Evolutionary conservation across 1,139 yeast species (phyloP).

Genomic region (Candida sanyaensis): DNA sequence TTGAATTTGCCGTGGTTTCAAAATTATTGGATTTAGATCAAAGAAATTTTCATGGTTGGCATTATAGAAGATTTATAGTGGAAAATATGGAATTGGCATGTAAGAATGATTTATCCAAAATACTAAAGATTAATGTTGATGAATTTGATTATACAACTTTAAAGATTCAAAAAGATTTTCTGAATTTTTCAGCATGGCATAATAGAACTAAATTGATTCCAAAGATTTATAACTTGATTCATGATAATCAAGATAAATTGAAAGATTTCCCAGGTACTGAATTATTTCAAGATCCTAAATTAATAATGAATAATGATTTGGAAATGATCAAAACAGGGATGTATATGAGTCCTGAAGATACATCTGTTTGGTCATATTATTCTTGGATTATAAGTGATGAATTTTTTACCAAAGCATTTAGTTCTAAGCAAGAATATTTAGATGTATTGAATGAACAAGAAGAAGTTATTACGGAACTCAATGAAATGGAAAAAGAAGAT

Average conservation of each 20-base stretch:
- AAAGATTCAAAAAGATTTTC: slow-evolving; percentile 79
- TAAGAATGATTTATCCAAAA: slow-evolving; percentile 14
- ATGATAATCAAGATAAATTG: slow-evolving; percentile 21
- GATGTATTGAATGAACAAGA: slow-evolving; percentile 42
- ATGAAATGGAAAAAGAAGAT: slow-evolving; percentile 60
- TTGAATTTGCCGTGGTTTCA: slow-evolving; percentile 68
- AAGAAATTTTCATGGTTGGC: slow-evolving; percentile 96
- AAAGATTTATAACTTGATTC: slow-evolving; percentile 35
- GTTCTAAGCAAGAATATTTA: slow-evolving; percentile 21
- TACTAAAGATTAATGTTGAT: slow-evolving; percentile 29
- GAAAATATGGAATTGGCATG: slow-evolving; percentile 42
- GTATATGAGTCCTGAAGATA: slow-evolving; percentile 92
- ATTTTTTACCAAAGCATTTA: slow-evolving; percentile 38
- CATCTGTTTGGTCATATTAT: slow-evolving; percentile 88
- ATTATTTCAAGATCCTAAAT: slow-evolving; percentile 25
- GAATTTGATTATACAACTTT: slow-evolving; percentile 80
- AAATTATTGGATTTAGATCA: slow-evolving; percentile 71
- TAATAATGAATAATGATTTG: slow-evolving; percentile 59
- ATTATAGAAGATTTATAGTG: slow-evolving; percentile 77
- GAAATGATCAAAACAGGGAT: slow-evolving; percentile 77
- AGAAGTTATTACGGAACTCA: slow-evolving; percentile 50
- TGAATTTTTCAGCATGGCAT: slow-evolving; percentile 97
- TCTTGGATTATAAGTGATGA: slow-evolving; percentile 74
- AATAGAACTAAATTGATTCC: slow-evolving; percentile 76
- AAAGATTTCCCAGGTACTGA: slow-evolving; percentile 10